Evolutionary conservation across 2,329 filamentous ascomycete species (phyloP).

Genomic region (Claviceps sp.): DNA sequence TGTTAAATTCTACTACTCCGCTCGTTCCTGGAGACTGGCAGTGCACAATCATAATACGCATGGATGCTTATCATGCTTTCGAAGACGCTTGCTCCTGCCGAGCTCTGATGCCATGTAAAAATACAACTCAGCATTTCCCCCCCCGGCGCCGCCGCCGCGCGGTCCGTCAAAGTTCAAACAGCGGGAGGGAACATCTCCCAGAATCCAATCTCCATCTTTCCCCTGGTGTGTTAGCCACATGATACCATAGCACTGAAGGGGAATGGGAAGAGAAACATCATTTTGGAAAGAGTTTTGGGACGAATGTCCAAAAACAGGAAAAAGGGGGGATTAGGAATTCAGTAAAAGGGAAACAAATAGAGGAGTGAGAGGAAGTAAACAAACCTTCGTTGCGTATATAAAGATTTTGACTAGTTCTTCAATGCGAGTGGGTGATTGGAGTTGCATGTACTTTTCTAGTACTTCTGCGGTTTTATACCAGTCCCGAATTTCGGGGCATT

Average conservation of each 20-base stretch:
- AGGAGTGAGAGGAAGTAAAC: constrained; percentile 8
- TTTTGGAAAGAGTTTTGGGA: no score
- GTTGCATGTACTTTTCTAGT: constrained; percentile 60
- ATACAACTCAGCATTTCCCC: no score
- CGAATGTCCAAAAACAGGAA: no score
- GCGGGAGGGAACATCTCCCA: constrained; percentile 40
- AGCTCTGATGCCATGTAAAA: no score
- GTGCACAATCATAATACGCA: no score
- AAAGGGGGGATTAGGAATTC: no score
- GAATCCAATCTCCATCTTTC: constrained; percentile 40
- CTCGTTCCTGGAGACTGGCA: no score
- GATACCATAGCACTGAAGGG: background rate
- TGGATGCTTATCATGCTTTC: no score
- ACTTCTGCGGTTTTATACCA: constrained; percentile 35
- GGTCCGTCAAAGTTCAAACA: no score
- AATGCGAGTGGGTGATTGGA: constrained; percentile 60
- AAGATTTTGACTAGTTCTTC: constrained; percentile 79
- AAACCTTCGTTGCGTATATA: constrained; percentile 70
- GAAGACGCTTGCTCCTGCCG: no score
- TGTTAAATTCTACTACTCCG: no score
- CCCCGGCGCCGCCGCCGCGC: no score
- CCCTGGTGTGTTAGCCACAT: background rate
- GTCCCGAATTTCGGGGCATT: background rate
- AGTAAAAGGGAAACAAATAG: background rate
- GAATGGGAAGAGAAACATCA: background rate